Evolutionary conservation across 2,329 filamentous ascomycete species (phyloP), one percentile per base, ranked within the genome.

Genomic region (Parafenestella ontariensis): DNA sequence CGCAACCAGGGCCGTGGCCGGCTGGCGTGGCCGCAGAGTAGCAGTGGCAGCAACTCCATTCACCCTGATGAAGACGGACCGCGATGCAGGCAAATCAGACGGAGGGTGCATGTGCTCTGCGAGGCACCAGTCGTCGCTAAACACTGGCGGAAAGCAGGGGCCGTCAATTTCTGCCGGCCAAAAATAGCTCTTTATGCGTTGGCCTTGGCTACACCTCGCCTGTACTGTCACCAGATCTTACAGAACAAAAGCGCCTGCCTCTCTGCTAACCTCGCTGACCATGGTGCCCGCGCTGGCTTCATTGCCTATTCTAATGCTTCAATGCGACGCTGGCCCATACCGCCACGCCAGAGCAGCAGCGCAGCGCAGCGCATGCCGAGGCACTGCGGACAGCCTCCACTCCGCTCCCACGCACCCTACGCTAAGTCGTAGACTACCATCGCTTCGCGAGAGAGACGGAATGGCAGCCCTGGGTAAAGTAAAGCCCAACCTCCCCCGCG

Each of bases 111-210:
- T 26, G 24, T 66, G 65, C 64, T n/a, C n/a, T 55, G 56, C 58
- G 46, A 61, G 54, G 50, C 54, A 56, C 57, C 52, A 65, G 56
- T 62, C 42, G 54, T 63, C 60, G 65, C 65, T 61, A 66, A 59
- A 60, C 52, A 52, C 58, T 64, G 58, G 65, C 55, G 44, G 51
- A 41, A 52, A 5, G 55, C 56, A 44, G 54, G 61, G 63, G 56
- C 58, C 48, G 29, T 55, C 58, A 61, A 67, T 62, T 66, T 70
- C 56, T 57, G 46, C 5, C 18, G 24, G 46, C 61, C 63, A 69
- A 69, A 68, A 69, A 69, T 73, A 70, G 68, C 47, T 36, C 48
- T 44, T 44, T 33, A 57, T 62, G 61, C 65, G 52, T 64, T 56
- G 52, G 52, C 34, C 56, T 56, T 34, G 52, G 24, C 52, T 40